Base-by-base conservation (phyloP, 345 rosid species). In the Cardamine chenopodiifolia region DNA sequence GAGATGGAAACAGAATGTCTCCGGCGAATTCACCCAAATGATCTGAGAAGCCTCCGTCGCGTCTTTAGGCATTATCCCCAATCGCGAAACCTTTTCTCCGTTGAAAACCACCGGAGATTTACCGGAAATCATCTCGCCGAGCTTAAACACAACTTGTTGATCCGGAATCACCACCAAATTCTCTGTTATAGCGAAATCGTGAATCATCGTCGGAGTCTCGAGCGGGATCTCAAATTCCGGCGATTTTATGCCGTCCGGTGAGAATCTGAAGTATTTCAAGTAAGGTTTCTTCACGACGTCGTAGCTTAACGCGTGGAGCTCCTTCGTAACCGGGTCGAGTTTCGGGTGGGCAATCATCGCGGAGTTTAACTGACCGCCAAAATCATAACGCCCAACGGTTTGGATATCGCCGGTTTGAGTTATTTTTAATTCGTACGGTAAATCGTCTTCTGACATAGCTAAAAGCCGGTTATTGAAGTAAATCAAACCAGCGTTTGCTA, bases 301-400 rank as follows among this genome's bases (percentile, higher is more conserved):
- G 73, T 91, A 94, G 81, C 95, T 88, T 37, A 94, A 72, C 18
- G 95, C 89, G 47, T 86, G 90, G 11, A 94, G 82, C 76, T 94
- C 93, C 13, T 86, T 82, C 3, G 97, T 66, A 12, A 77, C 69
- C 2, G 98, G 95, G 75, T 94, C 98, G 15, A 90, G 59, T 66
- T 94, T 94, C 8, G 98, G 98, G 77, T 94, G 98, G 2, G 98
- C 98, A 34, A 94, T 94, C 98, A 94, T 94, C 1, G 94, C 74
- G 4, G 85, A 80, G 5, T 84, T 66, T 4, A 94, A 81, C 73
- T 94, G 95, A 15, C 89, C 85, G 37, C 79, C 70, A 58, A 94
- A 94, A 73, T 85, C 70, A 83, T 84, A 87, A 17, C 97, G 80
- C 0, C 90, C 89, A 25, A 82, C 85, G 3, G 98, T 91, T 74